These are phyloP conservation scores for Leccinum pseudoinsigne DNA, from an alignment of 1,284 basidiomycete genomes.

Conservation along the genomic window DNA sequence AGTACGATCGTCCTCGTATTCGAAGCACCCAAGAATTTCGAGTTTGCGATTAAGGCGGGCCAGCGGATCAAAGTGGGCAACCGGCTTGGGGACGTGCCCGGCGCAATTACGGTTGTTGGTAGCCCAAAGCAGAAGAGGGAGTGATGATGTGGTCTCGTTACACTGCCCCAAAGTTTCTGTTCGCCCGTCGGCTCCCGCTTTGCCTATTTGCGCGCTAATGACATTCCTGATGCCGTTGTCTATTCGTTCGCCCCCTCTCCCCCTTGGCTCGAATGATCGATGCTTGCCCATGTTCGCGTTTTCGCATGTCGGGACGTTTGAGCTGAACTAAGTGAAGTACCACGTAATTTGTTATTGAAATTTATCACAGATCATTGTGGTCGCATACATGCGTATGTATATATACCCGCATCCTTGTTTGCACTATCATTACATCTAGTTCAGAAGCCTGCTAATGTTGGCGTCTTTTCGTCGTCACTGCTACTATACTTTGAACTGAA, in stretches of 20 bases:
- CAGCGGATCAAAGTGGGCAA: conserved; percentile 91
- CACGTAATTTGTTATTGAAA: conserved; percentile 1
- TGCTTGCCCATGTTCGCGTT: not conserved
- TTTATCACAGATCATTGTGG: conserved; percentile 10
- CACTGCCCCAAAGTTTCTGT: not conserved
- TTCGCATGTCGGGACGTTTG: not conserved
- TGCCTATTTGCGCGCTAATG: not conserved
- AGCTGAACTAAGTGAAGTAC: not conserved
- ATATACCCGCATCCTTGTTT: conserved; percentile 17
- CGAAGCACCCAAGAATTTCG: conserved; percentile 87
- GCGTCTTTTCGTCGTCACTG: no score
- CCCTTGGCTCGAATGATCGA: not conserved
- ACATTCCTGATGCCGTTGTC: not conserved
- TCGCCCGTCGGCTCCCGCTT: not conserved
- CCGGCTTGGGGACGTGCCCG: conserved; percentile 56
- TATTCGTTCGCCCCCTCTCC: not conserved
- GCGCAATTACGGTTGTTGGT: conserved; percentile 16
- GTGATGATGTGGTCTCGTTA: conserved; percentile 7
- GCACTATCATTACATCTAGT: not conserved
- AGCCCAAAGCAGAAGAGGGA: conserved; percentile 27
- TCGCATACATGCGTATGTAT: conserved; percentile 6
- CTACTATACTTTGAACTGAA: no score
- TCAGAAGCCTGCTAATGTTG: not conserved
- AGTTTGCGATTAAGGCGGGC: conserved; percentile 79
- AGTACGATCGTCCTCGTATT: conserved; percentile 97